Evolutionary conservation across 345 rosid species (phyloP).

Genomic region (Salix koriyanagi): DNA sequence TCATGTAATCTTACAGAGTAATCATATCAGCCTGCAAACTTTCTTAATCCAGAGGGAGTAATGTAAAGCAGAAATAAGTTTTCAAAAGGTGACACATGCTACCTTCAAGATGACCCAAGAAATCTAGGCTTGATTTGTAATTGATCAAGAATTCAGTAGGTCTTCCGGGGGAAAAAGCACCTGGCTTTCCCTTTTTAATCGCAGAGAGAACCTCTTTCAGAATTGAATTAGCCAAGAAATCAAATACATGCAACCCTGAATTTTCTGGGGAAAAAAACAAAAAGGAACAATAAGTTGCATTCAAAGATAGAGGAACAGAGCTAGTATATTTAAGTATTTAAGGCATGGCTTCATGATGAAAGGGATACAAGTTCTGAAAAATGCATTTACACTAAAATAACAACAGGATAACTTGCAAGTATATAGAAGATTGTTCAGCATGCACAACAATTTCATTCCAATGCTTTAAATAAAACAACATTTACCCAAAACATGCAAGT

Average conservation of each 20-base stretch:
- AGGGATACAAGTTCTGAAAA: background rate
- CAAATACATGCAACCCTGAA: slow-evolving; percentile 90
- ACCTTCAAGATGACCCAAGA: slow-evolving; percentile 94
- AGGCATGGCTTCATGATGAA: background rate
- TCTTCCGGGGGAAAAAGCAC: slow-evolving; percentile 99
- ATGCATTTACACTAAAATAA: background rate
- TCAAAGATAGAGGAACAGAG: background rate
- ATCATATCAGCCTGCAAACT: slow-evolving; percentile 12
- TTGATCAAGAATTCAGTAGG: slow-evolving; percentile 86
- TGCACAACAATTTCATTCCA: background rate
- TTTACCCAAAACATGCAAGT: background rate
- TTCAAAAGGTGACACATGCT: slow-evolving; percentile 1
- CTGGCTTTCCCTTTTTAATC: slow-evolving; percentile 88
- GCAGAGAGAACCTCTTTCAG: slow-evolving; percentile 84
- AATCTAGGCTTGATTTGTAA: slow-evolving; percentile 84
- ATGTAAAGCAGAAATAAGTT: background rate
- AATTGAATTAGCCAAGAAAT: slow-evolving; percentile 91
- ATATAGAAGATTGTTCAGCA: background rate
- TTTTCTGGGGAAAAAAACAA: slow-evolving; percentile 51
- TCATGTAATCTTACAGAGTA: background rate
- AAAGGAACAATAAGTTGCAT: background rate
- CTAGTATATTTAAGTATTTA: background rate
- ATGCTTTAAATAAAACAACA: slow-evolving; percentile 1
- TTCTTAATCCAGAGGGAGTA: slow-evolving; percentile 8
- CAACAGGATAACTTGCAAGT: background rate